Base-by-base conservation (phyloP, 306 rosid genomes). In the Senna tora region DNA sequence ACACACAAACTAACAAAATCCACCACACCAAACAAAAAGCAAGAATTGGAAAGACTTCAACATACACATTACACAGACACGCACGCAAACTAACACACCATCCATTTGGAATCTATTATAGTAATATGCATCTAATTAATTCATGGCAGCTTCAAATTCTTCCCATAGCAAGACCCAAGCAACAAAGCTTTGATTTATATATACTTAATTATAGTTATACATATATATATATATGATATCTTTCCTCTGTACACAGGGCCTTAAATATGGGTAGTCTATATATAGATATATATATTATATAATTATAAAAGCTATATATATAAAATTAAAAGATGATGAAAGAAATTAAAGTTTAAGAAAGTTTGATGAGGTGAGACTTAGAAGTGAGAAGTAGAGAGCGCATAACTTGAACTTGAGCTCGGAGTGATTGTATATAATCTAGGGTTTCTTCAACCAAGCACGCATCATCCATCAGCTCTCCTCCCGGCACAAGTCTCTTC, bases 341-440 rank as follows among this genome's bases (percentile, higher is more conserved):
- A n/a, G n/a, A n/a, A n/a, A n/a, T n/a, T n/a, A 25, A 25, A 25
- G 30, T 25, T 25, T 25, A 25, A 43, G 66, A 50, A 69, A 39
- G 73, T 63, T 30, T 59, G n/a, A 36, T 54, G 61, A 55, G 36
- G 9, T 56, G 16, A 16, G 42, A 41, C 6, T 56, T 16, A 19
- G 65, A 41, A 43, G 92, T 81, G 59, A 63, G 71, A 5, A 83
- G 83, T 58, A 90, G 73, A 76, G 75, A 80, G 53, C 90, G 71
- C 98, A 92, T 90, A 0, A 85, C 93, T 85, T 90, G 93, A 77
- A 90, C 89, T 71, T 92, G 98, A 82, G 91, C 87, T 71, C 75
- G 80, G 7, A 92, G 75, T 19, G 92, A 84, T 42, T 76, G 33
- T 0, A 92, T 74, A 51, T 92, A 92, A 82, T 92, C 98, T 81